Percentiles rank a stretch among this genome's conserved stretches.
Evolutionary conservation across 805 yeast genomes (phyloP).

Genomic region (Myxozyma udenii): DNA sequence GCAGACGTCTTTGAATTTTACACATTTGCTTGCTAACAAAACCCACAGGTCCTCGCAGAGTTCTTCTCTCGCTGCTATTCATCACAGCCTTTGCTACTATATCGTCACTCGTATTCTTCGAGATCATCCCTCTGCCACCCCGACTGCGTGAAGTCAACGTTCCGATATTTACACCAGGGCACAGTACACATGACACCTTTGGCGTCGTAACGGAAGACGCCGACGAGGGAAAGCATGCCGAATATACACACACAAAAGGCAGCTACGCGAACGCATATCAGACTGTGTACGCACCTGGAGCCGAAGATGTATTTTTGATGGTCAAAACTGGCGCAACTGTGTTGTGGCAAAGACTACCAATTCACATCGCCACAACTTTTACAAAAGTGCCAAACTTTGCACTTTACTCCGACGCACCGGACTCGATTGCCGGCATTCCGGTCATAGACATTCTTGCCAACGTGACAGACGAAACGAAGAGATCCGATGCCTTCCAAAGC

Average conservation of each 20-base stretch:
- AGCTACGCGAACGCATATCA: conserved; percentile 7
- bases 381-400: conserved; percentile 37
- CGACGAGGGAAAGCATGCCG: no score
- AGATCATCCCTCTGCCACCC: background rate
- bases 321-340: conserved; percentile 41
- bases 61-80: background rate
- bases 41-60: background rate
- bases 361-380: conserved; percentile 39
- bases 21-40: no score
- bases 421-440: conserved; percentile 36
- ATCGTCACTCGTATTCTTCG: background rate
- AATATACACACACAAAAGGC: conserved; percentile 5
- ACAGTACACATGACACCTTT: no score
- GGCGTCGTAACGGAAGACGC: no score
- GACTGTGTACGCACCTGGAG: conserved; percentile 9
- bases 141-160: conserved; percentile 2
- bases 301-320: conserved; percentile 36
- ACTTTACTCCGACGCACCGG: conserved; percentile 39
- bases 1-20: no score
- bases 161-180: no score
- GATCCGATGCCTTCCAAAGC: conserved; percentile 26
- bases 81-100: background rate
- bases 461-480: conserved; percentile 9
- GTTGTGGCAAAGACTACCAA: conserved; percentile 39
- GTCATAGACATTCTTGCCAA: conserved; percentile 37